These are phyloP conservation scores for Candida coquimbonensis DNA, from an alignment of 805 yeast genomes.

Conservation along the genomic window DNA sequence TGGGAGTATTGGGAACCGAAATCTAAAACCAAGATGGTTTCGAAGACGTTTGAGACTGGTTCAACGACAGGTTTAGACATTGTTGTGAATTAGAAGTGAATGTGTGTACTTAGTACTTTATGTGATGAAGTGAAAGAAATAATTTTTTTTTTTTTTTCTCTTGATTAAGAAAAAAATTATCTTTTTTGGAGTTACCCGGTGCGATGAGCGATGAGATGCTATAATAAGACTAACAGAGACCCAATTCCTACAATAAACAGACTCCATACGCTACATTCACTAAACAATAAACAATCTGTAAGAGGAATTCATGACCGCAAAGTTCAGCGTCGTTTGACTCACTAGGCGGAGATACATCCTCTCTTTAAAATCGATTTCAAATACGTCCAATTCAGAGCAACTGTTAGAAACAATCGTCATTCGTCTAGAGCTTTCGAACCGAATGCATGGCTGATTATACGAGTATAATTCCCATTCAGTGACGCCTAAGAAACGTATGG, in stretches of 20 bases:
- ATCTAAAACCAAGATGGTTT: slow-evolving; percentile 94
- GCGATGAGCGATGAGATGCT: not conserved
- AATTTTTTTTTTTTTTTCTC: not conserved
- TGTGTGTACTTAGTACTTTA: no score
- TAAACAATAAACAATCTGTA: no score
- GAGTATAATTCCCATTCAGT: not conserved
- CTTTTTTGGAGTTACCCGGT: slow-evolving; percentile 1
- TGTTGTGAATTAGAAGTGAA: not conserved
- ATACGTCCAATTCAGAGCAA: slow-evolving; percentile 5
- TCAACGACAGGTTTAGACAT: slow-evolving; percentile 22
- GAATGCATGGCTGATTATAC: no score
- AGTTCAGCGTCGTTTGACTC: slow-evolving; percentile 6
- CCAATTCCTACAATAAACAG: no score
- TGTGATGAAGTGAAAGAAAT: no score
- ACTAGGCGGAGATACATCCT: slow-evolving; percentile 15
- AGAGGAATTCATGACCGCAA: slow-evolving; percentile 16
- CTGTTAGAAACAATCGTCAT: slow-evolving; percentile 3
- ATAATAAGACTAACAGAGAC: no score
- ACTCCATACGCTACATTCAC: not conserved
- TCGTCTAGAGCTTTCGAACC: slow-evolving; percentile 10
- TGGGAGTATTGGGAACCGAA: slow-evolving; percentile 99
- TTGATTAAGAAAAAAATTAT: not conserved
- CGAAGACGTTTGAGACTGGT: slow-evolving; percentile 82
- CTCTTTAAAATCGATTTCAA: slow-evolving; percentile 1
- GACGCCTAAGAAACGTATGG: slow-evolving; percentile 9